Percentiles rank a stretch among this genome's conserved stretches.
Conservation (phyloP, 345 rosid genomes). For the Gossypium sturtianum region DNA sequence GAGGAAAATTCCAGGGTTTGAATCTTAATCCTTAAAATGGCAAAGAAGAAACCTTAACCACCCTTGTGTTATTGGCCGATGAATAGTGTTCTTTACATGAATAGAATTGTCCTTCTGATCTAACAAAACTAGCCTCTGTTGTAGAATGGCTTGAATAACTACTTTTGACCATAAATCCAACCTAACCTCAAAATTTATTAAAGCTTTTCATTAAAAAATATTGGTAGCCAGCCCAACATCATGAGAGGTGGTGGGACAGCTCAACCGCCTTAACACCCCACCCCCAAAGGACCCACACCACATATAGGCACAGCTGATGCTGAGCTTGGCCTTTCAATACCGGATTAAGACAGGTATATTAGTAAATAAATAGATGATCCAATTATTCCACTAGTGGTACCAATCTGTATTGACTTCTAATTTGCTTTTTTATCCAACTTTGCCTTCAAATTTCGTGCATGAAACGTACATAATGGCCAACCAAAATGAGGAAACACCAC, state of each 20-base stretch:
- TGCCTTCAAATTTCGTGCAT: background rate
- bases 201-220: background rate
- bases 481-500: too few relatives aligned
- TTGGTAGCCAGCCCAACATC: background rate
- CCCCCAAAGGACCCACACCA: background rate
- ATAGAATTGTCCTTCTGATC: too few relatives aligned
- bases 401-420: background rate
- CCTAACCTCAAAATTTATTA: background rate
- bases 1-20: too few relatives aligned
- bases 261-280: background rate
- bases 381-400: background rate
- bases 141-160: too few relatives aligned
- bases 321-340: constrained; percentile 7
- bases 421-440: background rate
- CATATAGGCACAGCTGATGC: background rate
- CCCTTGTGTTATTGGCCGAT: too few relatives aligned
- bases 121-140: too few relatives aligned
- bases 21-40: too few relatives aligned
- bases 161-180: background rate
- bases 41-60: too few relatives aligned
- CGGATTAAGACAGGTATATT: background rate
- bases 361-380: too few relatives aligned
- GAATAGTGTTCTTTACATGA: too few relatives aligned
- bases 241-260: constrained; percentile 3
- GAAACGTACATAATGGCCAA: too few relatives aligned